A percentile compares a stretch with the other conserved stretches of the same genome.
phyloP scores from a whole-genome alignment of 805 yeast genomes.

The Saturnispora serradocipensis region DNA sequence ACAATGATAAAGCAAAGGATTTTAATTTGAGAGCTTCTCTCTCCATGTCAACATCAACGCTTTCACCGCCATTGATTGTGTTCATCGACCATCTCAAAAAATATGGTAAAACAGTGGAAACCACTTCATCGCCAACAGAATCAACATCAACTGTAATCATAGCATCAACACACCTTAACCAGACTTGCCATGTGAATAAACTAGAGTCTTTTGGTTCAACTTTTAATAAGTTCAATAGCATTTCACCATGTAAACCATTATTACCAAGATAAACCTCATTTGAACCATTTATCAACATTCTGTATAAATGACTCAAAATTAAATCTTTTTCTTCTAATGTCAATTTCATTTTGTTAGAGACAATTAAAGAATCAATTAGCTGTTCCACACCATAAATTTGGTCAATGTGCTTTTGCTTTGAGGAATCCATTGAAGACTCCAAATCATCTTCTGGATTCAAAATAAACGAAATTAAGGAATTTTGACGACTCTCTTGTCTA shows the following conservation, averaged over 20 bases:
- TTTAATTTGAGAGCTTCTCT: constrained; percentile 7
- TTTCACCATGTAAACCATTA: constrained; percentile 10
- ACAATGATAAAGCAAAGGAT: constrained; percentile 23
- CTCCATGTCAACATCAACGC: neutral
- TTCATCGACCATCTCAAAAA: constrained; percentile 13
- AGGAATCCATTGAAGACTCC: neutral
- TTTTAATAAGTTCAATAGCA: constrained; percentile 5
- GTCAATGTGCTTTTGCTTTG: neutral
- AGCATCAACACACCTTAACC: constrained; percentile 32
- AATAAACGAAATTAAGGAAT: constrained; percentile 20
- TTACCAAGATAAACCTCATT: constrained; percentile 25
- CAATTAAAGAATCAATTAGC: constrained; percentile 28
- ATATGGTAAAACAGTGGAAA: constrained; percentile 24
- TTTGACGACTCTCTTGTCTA: constrained; percentile 22
- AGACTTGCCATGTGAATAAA: constrained; percentile 30
- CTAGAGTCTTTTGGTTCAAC: constrained; percentile 25
- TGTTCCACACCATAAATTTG: constrained; percentile 32
- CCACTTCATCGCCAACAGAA: constrained; percentile 34
- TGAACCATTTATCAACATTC: constrained; percentile 30
- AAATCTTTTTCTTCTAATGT: constrained; percentile 39
- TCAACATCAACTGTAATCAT: constrained; percentile 41
- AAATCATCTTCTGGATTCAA: constrained; percentile 13
- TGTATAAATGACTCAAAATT: constrained; percentile 41
- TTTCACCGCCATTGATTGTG: constrained; percentile 1
- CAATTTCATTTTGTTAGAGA: constrained; percentile 31